Base-by-base conservation (phyloP, 2,329 filamentous ascomycete species). In the Venturia nashicola region DNA sequence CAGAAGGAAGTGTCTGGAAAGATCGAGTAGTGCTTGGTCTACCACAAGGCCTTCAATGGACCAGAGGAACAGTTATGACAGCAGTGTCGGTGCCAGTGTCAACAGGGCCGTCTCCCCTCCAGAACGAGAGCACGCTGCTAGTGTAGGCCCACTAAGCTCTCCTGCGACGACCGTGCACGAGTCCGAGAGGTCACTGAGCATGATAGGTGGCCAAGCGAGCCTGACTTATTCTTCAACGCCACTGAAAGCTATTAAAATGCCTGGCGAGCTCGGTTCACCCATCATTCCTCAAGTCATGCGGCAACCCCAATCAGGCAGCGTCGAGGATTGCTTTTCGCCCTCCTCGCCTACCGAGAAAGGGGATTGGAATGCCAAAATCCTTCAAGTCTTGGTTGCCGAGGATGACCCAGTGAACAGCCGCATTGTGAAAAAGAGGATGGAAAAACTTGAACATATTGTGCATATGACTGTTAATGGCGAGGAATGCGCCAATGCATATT, bases 341-440 rank as follows among this genome's bases (percentile, higher is more conserved):
- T 39, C 36, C 7, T 11, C 36, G 5, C 36, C 46, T 44, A 23
- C 14, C n/a, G 67, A 66, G 23, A 8, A 32, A 32, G 34, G 18
- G 9, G 23, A 20, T 27, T 61, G 66, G 20, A 66, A 51, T 8
- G 68, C 76, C 0, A 73, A 79, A 2, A 74, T 82, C 44, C 77
- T 91, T 67, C 80, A 82, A 20, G 84, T 95, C 2, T 78, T 96
- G 27, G 84, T 96, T 43, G 91, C 91, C 0, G 91, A 96, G 71
- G 91, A 96, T 68, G 91, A 96, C 69, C 90, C 90, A 0, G 86
- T 95, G 68, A 96, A 96, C 69, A 89, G 89, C 74, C 88, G 86
- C 65, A 89, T 96, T 51, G 77, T 96, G 48, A 84, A 85, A 69
- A 95, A 95, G 70, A 79, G 91, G 14, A 74, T 96, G 3, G 88